A percentile compares a stretch with the other conserved stretches of the same genome.
Conservation (phyloP, 495 filamentous ascomycete genomes). For the Penicillium riverlandense region DNA sequence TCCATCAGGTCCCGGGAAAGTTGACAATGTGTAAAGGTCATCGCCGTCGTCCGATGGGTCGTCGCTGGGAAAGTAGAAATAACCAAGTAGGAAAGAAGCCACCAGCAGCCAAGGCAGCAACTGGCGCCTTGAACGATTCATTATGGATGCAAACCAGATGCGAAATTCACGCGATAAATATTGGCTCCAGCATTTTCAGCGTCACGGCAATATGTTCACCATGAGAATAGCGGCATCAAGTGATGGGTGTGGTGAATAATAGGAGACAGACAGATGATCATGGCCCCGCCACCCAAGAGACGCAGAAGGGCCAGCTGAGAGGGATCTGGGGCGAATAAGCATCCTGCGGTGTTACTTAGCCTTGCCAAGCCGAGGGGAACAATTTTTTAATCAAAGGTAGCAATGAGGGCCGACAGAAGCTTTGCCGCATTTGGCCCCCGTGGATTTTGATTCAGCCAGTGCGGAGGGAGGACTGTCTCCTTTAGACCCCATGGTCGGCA, state of each 20-base stretch:
- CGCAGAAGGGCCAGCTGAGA: too few relatives aligned
- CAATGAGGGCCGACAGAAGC: too few relatives aligned
- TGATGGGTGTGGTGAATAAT: not conserved
- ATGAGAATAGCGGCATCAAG: not conserved
- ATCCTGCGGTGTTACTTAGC: too few relatives aligned
- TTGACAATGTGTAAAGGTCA: not conserved
- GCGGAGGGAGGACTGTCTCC: too few relatives aligned
- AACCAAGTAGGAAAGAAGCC: not conserved
- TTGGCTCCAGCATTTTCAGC: conserved; percentile 4
- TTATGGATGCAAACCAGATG: not conserved
- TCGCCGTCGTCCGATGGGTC: too few relatives aligned
- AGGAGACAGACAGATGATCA: not conserved
- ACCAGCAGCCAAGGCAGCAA: conserved; percentile 5
- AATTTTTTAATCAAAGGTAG: too few relatives aligned
- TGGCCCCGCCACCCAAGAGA: not conserved
- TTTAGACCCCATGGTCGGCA: too few relatives aligned
- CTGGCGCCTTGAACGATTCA: conserved; percentile 14
- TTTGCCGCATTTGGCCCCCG: too few relatives aligned
- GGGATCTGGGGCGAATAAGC: too few relatives aligned
- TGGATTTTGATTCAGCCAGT: too few relatives aligned
- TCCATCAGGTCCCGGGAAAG: not conserved
- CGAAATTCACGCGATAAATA: not conserved
- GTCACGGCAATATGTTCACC: not conserved
- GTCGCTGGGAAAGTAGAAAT: conserved; percentile 1
- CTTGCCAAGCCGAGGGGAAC: too few relatives aligned